Evolutionary conservation across 306 rosid species (phyloP).

Genomic region (Quercus parvula): DNA sequence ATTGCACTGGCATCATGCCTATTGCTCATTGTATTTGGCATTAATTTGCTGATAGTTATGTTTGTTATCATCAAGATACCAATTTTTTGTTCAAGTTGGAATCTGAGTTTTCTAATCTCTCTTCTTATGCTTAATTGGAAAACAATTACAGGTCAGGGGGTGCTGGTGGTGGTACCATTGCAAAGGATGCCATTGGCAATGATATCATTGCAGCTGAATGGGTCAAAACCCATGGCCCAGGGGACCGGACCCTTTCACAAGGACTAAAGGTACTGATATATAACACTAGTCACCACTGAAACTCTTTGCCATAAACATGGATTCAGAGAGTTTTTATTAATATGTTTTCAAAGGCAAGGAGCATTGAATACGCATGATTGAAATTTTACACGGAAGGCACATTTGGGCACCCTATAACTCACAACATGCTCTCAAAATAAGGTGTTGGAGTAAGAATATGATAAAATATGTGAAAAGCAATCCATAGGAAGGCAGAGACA

Average conservation of each 20-base stretch:
- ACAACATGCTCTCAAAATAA: too few relatives aligned
- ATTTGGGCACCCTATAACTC: too few relatives aligned
- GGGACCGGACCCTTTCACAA: slow-evolving; percentile 88
- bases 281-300: not conserved
- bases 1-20: too few relatives aligned
- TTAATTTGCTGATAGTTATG: slow-evolving; percentile 4
- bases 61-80: not conserved
- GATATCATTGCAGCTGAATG: slow-evolving; percentile 72
- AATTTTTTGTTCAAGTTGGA: slow-evolving; percentile 2
- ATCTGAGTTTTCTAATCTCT: slow-evolving; percentile 4
- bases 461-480: too few relatives aligned
- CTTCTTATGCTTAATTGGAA: not conserved
- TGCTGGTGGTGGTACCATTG: slow-evolving; percentile 52
- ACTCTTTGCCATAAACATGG: not conserved
- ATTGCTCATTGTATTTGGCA: not conserved
- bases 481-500: too few relatives aligned
- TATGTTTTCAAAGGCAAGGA: not conserved
- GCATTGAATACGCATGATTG: too few relatives aligned
- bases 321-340: not conserved
- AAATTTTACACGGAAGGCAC: too few relatives aligned
- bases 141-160: slow-evolving; percentile 58
- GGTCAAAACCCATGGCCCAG: slow-evolving; percentile 87
- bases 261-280: slow-evolving; percentile 66
- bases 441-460: too few relatives aligned
- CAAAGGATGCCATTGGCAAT: slow-evolving; percentile 91